These are phyloP conservation scores for Perkinsus olseni DNA, from an alignment of 169 alveolate species.

Conservation along the genomic window DNA sequence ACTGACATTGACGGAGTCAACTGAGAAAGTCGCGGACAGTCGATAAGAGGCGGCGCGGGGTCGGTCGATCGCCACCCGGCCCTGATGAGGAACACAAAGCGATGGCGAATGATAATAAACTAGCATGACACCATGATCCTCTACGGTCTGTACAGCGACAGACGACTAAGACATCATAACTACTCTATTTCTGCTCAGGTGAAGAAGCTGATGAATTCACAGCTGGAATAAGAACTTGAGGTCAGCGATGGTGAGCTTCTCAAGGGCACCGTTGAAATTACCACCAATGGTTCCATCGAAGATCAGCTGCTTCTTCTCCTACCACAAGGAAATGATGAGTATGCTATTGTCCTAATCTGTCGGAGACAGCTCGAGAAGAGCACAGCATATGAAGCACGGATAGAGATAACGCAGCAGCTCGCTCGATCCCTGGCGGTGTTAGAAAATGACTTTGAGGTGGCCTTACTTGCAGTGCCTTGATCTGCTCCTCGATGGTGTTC, in stretches of 20 bases:
- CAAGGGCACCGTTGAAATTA: constrained; percentile 36
- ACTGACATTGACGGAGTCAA: too few species aligned
- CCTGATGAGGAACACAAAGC: not conserved
- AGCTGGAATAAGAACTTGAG: constrained; percentile 53
- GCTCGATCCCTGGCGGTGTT: too few species aligned
- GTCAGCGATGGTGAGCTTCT: constrained; percentile 53
- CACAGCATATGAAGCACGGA: too few species aligned
- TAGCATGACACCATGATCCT: not conserved
- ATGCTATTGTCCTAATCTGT: too few species aligned
- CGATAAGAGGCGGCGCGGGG: too few species aligned
- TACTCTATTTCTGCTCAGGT: not conserved
- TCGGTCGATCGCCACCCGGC: too few species aligned
- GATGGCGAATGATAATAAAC: not conserved
- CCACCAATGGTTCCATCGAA: constrained; percentile 55
- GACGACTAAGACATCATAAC: not conserved
- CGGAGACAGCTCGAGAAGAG: too few species aligned
- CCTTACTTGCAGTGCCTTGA: constrained; percentile 37
- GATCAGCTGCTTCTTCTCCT: constrained; percentile 58
- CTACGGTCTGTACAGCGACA: not conserved
- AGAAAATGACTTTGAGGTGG: too few species aligned
- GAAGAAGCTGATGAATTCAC: not conserved
- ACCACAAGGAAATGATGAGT: constrained; percentile 12
- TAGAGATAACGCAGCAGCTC: too few species aligned
- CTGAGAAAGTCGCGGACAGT: too few species aligned
- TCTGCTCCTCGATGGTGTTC: constrained; percentile 66